Conservation (phyloP, 371 early-diverging fungal genomes). For the Mortierella sp. region DNA sequence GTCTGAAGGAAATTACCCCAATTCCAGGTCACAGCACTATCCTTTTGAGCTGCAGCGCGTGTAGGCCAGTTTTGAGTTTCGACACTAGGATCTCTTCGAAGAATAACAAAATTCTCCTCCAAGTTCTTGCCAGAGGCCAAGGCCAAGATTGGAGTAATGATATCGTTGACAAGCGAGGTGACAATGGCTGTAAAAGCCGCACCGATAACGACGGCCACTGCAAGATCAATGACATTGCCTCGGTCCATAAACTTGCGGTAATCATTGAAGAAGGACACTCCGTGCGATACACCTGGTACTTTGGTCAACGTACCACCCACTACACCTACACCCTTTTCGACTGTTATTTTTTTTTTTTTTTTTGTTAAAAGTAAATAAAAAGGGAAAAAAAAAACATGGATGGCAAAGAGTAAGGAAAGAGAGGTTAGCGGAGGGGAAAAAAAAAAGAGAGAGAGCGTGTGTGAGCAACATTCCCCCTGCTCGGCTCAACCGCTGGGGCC, state of each 20-base stretch:
- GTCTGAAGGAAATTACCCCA: slow-evolving; percentile 52
- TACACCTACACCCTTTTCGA: slow-evolving; percentile 40
- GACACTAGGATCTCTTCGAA: neutral
- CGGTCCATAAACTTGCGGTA: slow-evolving; percentile 59
- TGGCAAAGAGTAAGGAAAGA: neutral
- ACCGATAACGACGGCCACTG: slow-evolving; percentile 64
- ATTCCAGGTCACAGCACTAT: slow-evolving; percentile 45
- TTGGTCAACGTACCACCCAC: slow-evolving; percentile 32
- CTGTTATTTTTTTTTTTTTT: slow-evolving; percentile 2
- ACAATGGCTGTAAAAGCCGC: slow-evolving; percentile 51
- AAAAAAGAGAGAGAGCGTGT: neutral
- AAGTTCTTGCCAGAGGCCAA: slow-evolving; percentile 45
- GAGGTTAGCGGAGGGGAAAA: neutral
- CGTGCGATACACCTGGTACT: slow-evolving; percentile 41
- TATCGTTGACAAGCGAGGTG: slow-evolving; percentile 46
- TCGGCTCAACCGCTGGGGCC: too few relatives aligned
- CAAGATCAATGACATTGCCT: slow-evolving; percentile 63
- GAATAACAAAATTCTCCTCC: slow-evolving; percentile 45
- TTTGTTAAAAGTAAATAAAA: neutral
- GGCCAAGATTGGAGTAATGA: slow-evolving; percentile 46
- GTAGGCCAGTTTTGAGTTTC: slow-evolving; percentile 17
- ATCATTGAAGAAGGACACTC: slow-evolving; percentile 51
- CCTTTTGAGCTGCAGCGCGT: slow-evolving; percentile 23
- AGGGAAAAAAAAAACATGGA: neutral
- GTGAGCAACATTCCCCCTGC: neutral